A percentile compares a stretch with the other conserved stretches of the same genome.
Evolutionary conservation across 2,329 filamentous ascomycete genomes (phyloP).

Genomic region (Botrytis hyacinthi): DNA sequence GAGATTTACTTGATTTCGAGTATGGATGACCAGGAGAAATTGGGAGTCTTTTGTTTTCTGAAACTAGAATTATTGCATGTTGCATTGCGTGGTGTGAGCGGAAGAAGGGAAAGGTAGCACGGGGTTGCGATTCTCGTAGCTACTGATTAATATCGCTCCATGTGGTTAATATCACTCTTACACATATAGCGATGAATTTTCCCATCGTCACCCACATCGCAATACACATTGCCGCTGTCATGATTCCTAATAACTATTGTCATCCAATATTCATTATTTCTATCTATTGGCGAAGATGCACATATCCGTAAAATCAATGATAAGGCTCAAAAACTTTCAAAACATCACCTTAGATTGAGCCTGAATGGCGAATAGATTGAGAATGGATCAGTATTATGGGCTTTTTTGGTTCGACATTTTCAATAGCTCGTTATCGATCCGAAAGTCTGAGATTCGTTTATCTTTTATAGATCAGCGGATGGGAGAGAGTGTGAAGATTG

Average conservation of each 20-base stretch:
- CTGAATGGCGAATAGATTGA: neutral
- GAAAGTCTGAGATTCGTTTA: neutral
- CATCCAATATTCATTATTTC: neutral
- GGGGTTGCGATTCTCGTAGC: neutral
- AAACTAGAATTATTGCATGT: neutral
- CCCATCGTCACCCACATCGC: too few species aligned
- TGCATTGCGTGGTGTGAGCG: neutral
- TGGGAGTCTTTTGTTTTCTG: too few species aligned
- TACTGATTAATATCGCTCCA: neutral
- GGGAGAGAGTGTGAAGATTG: neutral
- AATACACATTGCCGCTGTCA: neutral
- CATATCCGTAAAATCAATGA: neutral
- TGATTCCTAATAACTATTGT: too few species aligned
- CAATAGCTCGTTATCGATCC: neutral
- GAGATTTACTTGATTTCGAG: neutral
- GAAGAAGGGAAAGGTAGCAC: too few species aligned
- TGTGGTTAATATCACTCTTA: neutral
- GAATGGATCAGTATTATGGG: accelerated
- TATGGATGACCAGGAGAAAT: too few species aligned
- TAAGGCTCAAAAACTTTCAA: too few species aligned
- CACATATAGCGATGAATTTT: neutral
- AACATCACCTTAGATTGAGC: neutral
- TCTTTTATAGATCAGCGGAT: neutral
- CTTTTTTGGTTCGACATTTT: accelerated
- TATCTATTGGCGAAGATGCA: neutral